A percentile compares a stretch with the other conserved stretches of the same genome.
These are phyloP conservation scores for Polygonum maritimum DNA, from an alignment of 148 eudicot species.

Conservation along the genomic window DNA sequence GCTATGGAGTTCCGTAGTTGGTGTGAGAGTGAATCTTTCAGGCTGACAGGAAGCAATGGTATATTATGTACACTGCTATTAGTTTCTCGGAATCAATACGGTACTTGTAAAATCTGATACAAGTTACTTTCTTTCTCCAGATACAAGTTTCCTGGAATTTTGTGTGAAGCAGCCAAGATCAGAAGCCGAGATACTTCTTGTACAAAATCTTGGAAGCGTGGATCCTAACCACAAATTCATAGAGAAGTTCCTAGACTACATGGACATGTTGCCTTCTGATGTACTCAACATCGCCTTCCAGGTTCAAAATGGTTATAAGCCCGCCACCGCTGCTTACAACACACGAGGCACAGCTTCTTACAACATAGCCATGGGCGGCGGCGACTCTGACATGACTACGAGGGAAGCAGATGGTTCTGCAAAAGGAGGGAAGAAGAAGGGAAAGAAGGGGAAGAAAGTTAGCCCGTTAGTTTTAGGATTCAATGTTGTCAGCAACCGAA, in stretches of 20 bases:
- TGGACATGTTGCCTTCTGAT: slow-evolving; percentile 71
- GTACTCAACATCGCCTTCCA: slow-evolving; percentile 79
- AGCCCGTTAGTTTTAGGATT: slow-evolving; percentile 74
- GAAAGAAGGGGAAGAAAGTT: slow-evolving; percentile 92
- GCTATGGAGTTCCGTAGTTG: slow-evolving; percentile 92
- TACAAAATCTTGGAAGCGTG: slow-evolving; percentile 61
- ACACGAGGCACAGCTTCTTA: slow-evolving; percentile 47
- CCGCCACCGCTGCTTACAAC: slow-evolving; percentile 15
- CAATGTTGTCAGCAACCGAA: slow-evolving; percentile 92
- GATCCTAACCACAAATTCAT: slow-evolving; percentile 84
- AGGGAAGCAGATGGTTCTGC: slow-evolving; percentile 33
- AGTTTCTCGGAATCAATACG: neutral
- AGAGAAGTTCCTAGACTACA: slow-evolving; percentile 83
- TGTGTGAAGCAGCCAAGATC: slow-evolving; percentile 79
- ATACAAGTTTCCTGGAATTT: slow-evolving; percentile 88
- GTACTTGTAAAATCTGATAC: neutral
- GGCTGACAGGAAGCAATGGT: slow-evolving; percentile 91
- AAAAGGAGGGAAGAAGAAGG: slow-evolving; percentile 88
- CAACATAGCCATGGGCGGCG: slow-evolving; percentile 20
- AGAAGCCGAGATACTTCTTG: slow-evolving; percentile 81
- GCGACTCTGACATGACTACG: slow-evolving; percentile 20
- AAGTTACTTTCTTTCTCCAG: slow-evolving; percentile 18
- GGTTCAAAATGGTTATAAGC: slow-evolving; percentile 48
- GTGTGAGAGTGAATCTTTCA: slow-evolving; percentile 86
- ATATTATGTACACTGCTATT: neutral